phyloP scores from a whole-genome alignment of 352 stramenopile species.

The Phytophthora pini region DNA sequence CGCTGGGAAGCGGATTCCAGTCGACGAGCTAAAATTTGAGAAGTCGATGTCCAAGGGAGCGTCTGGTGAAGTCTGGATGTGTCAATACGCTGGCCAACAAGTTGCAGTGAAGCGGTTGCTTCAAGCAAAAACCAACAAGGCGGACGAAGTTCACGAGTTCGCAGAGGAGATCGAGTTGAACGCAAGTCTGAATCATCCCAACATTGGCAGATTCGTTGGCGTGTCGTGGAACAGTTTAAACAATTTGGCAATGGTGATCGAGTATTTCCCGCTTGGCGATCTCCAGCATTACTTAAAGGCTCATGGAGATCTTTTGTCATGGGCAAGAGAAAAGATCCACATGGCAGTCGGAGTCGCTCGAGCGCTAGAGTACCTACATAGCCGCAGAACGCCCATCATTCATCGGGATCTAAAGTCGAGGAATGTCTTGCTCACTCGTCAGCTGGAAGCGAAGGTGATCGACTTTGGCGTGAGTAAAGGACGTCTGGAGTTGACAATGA shows the following conservation, averaged over 20 bases:
- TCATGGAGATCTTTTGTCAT: slow-evolving; percentile 20
- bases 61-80: slow-evolving; percentile 52
- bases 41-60: slow-evolving; percentile 37
- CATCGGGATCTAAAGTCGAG: slow-evolving; percentile 50
- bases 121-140: slow-evolving; percentile 27
- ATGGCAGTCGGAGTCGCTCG: slow-evolving; percentile 38
- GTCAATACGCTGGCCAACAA: slow-evolving; percentile 25
- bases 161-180: slow-evolving; percentile 43
- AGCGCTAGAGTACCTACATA: slow-evolving; percentile 46
- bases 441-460: slow-evolving; percentile 41
- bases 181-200: slow-evolving; percentile 32
- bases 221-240: slow-evolving; percentile 53
- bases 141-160: slow-evolving; percentile 40
- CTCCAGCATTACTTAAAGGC: slow-evolving; percentile 35
- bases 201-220: slow-evolving; percentile 38
- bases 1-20: slow-evolving; percentile 37
- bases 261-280: slow-evolving; percentile 47
- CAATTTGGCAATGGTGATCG: slow-evolving; percentile 46
- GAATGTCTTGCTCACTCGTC: slow-evolving; percentile 45
- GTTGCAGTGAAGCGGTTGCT: slow-evolving; percentile 52
- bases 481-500: slow-evolving; percentile 12
- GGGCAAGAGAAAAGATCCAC: slow-evolving; percentile 11
- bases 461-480: slow-evolving; percentile 20
- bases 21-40: slow-evolving; percentile 15
- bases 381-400: slow-evolving; percentile 35